A percentile compares a stretch with the other conserved stretches of the same genome.
These are phyloP conservation scores for Arthrobotrys megalospora DNA, from an alignment of 2,329 filamentous ascomycete species.

Conservation along the genomic window DNA sequence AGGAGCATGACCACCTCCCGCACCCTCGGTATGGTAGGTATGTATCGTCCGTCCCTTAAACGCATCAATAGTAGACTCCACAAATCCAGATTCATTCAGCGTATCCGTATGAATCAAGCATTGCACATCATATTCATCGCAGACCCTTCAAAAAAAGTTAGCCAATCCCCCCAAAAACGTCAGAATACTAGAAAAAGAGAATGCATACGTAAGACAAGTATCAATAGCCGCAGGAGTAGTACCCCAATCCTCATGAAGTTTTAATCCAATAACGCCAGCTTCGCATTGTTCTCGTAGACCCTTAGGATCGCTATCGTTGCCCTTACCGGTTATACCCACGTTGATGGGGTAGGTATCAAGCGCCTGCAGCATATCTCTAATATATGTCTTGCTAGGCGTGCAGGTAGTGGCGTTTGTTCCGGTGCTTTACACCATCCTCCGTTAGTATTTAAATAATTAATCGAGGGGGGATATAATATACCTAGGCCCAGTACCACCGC, in stretches of 20 bases:
- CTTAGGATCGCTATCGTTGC: slow-evolving; percentile 81
- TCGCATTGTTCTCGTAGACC: slow-evolving; percentile 84
- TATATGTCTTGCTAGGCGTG: slow-evolving; percentile 86
- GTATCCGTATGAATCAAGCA: slow-evolving; percentile 97
- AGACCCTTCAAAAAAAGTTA: slow-evolving; percentile 72
- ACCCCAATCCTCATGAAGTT: slow-evolving; percentile 97
- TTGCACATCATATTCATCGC: slow-evolving; percentile 92
- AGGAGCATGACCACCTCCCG: slow-evolving; percentile 92
- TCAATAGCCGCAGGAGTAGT: slow-evolving; percentile 92
- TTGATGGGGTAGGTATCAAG: slow-evolving; percentile 87
- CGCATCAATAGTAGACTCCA: slow-evolving; percentile 88
- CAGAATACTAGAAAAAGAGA: not conserved
- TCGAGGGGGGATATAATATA: slow-evolving; percentile 66
- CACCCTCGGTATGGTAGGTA: slow-evolving; percentile 96
- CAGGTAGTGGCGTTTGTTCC: slow-evolving; percentile 94
- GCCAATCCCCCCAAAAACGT: not conserved
- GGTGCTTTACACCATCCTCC: slow-evolving; percentile 69
- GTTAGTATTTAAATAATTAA: slow-evolving; percentile 39
- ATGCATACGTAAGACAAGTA: slow-evolving; percentile 74
- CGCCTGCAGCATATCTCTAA: slow-evolving; percentile 90
- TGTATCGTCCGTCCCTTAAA: slow-evolving; percentile 91
- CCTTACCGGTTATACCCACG: slow-evolving; percentile 91
- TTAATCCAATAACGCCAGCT: slow-evolving; percentile 90
- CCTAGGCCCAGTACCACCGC: slow-evolving; percentile 93
- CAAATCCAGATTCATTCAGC: slow-evolving; percentile 96